A percentile compares a stretch with the other conserved stretches of the same genome.
phyloP scores from a whole-genome alignment of 441 rosid species.

The Capsella rubella region DNA sequence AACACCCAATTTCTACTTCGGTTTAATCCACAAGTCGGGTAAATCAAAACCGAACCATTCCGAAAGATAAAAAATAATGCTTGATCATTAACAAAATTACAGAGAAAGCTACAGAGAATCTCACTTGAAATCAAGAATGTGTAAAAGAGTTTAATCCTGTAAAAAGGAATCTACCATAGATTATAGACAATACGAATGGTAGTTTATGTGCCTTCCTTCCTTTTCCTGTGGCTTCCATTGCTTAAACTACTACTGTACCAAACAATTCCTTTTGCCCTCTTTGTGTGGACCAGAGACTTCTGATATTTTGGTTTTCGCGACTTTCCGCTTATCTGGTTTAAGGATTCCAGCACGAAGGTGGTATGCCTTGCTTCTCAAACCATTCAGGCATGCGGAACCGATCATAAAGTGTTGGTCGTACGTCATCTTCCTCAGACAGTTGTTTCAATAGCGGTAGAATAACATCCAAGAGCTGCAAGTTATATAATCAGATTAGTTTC shows the following conservation, averaged over 20 bases:
- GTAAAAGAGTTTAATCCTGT: slow-evolving; percentile 12
- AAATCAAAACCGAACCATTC: slow-evolving; percentile 21
- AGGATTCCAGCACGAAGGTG: slow-evolving; percentile 58
- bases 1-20: slow-evolving; percentile 13
- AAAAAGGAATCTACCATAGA: slow-evolving; percentile 41
- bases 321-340: slow-evolving; percentile 24
- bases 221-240: slow-evolving; percentile 28
- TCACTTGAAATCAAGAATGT: slow-evolving; percentile 35
- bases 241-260: slow-evolving; percentile 35
- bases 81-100: slow-evolving; percentile 41
- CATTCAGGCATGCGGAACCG: slow-evolving; percentile 93
- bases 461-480: slow-evolving; percentile 77
- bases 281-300: slow-evolving; percentile 4
- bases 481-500: slow-evolving; percentile 19
- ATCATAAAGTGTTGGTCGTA: slow-evolving; percentile 72
- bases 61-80: background rate
- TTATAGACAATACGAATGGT: slow-evolving; percentile 42
- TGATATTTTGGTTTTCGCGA: slow-evolving; percentile 7
- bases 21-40: background rate
- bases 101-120: slow-evolving; percentile 29
- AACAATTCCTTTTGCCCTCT: slow-evolving; percentile 22
- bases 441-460: slow-evolving; percentile 89
- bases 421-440: slow-evolving; percentile 80
- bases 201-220: slow-evolving; percentile 35
- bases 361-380: slow-evolving; percentile 95